Percentiles rank a stretch among this genome's conserved stretches.
Conservation (phyloP, 768 basidiomycete species). For the Boletus rex-veris region DNA sequence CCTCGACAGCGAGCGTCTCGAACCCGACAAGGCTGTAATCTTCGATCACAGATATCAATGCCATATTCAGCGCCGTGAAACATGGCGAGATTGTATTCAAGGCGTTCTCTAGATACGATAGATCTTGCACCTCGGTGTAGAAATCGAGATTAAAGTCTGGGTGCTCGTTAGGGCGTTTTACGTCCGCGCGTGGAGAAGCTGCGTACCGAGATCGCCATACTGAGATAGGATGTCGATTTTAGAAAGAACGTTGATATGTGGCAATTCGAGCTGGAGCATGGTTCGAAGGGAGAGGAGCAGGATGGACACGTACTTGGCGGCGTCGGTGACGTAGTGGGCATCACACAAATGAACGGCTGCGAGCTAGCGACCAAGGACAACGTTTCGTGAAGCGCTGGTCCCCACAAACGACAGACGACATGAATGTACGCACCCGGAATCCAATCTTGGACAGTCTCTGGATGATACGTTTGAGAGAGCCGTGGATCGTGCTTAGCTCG, state of each 20-base stretch:
- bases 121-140: conserved; percentile 97
- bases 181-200: not conserved
- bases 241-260: conserved; percentile 94
- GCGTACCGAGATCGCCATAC: conserved; percentile 87
- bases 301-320: conserved; percentile 91
- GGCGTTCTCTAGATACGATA: conserved; percentile 79
- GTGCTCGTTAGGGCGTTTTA: not conserved
- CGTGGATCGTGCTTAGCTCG: conserved; percentile 94
- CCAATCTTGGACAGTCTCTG: conserved; percentile 64
- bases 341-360: conserved; percentile 95
- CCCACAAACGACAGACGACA: not conserved
- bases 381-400: not conserved
- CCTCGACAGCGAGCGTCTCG: conserved; percentile 96
- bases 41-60: conserved; percentile 89
- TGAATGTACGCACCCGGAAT: conserved; percentile 68
- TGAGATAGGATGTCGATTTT: conserved; percentile 90
- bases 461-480: conserved; percentile 79
- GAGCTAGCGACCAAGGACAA: conserved; percentile 47
- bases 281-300: conserved; percentile 88
- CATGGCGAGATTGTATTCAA: conserved; percentile 64
- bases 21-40: conserved; percentile 93
- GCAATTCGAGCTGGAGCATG: conserved; percentile 98
- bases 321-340: conserved; percentile 95
- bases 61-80: conserved; percentile 79
- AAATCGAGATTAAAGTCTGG: conserved; percentile 96